Conservation (phyloP, 805 yeast genomes). For the Teunomyces kruisii region DNA sequence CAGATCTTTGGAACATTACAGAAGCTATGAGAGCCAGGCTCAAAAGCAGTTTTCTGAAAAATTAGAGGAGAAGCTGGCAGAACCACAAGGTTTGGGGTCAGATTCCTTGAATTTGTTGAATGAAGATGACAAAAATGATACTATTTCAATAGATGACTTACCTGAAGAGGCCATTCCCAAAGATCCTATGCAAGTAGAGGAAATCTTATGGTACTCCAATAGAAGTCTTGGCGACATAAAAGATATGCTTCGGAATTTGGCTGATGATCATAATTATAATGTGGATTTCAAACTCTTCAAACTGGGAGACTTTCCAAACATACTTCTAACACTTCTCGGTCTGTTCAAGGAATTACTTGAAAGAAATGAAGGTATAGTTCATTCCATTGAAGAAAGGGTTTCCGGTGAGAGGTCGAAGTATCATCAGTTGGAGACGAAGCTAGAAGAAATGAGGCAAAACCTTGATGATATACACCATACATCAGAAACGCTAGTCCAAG, state of each 20-base stretch:
- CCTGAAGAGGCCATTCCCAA: background rate
- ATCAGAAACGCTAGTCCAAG: background rate
- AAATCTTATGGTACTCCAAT: background rate
- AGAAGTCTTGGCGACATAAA: background rate
- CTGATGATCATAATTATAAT: background rate
- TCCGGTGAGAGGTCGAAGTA: background rate
- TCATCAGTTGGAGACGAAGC: background rate
- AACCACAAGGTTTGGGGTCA: background rate
- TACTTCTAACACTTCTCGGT: background rate
- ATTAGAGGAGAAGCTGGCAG: background rate
- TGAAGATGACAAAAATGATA: no score
- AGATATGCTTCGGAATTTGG: background rate
- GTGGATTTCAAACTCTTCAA: background rate
- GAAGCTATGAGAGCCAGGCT: slow-evolving; percentile 1
- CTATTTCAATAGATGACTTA: no score
- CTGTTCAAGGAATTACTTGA: background rate
- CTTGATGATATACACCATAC: background rate
- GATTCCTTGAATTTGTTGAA: no score
- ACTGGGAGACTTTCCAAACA: background rate
- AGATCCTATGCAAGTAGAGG: background rate
- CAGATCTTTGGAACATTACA: slow-evolving; percentile 1
- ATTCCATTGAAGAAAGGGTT: no score
- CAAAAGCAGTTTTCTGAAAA: background rate
- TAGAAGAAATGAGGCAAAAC: background rate
- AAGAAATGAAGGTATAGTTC: no score